phyloP scores from a whole-genome alignment of 345 rosid genomes.

The Cardamine chenopodiifolia region DNA sequence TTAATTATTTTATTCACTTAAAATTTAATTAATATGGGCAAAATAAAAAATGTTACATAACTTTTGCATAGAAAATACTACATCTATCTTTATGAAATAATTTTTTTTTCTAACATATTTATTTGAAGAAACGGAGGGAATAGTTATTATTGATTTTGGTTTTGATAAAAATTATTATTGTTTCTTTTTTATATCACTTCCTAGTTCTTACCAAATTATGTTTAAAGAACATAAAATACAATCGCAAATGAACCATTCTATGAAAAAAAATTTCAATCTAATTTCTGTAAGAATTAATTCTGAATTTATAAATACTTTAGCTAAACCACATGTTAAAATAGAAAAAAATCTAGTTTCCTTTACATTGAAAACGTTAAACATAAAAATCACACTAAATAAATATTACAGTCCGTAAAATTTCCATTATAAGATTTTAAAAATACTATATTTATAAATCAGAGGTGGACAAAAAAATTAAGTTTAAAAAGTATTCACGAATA shows the following conservation, averaged over 20 bases:
- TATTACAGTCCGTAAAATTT: background rate
- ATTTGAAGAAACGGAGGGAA: too few species aligned
- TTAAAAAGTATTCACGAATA: background rate
- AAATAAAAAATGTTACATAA: too few species aligned
- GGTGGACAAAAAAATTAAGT: background rate
- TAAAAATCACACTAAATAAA: background rate
- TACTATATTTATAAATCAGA: background rate
- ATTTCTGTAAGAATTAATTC: background rate
- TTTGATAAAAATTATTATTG: too few species aligned
- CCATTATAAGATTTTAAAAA: background rate
- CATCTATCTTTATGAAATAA: too few species aligned
- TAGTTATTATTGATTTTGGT: background rate
- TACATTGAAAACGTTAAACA: background rate
- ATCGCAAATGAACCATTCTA: background rate
- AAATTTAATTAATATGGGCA: too few species aligned
- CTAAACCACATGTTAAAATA: background rate
- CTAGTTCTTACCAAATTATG: background rate
- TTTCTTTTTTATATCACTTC: background rate
- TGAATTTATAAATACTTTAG: background rate
- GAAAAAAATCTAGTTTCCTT: background rate
- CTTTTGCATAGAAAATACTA: too few species aligned
- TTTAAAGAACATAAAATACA: background rate
- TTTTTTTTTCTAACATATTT: too few species aligned
- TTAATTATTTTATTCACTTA: too few species aligned
- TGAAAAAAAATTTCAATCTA: background rate